Evolutionary conservation across 441 rosid species (phyloP).

Genomic region (Gossypium trilobum): DNA sequence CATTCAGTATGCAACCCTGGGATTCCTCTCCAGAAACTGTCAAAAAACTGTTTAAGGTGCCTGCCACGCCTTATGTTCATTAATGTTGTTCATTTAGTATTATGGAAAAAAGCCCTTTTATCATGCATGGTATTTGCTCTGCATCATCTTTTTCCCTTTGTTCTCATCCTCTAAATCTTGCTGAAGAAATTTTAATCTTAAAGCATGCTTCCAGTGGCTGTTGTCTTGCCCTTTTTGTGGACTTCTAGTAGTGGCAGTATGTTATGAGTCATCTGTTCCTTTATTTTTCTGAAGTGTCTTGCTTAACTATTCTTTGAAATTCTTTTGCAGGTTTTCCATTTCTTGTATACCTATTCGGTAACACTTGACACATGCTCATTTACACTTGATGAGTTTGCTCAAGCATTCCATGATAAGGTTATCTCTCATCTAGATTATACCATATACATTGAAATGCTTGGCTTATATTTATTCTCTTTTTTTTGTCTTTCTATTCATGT

Average conservation of each 20-base stretch:
- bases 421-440: constrained; percentile 18
- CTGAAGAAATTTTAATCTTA: neutral
- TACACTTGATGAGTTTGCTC: constrained; percentile 81
- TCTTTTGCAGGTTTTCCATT: constrained; percentile 73
- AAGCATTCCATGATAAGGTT: constrained; percentile 93
- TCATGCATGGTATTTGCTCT: constrained; percentile 2
- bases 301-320: constrained; percentile 19
- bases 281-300: constrained; percentile 12
- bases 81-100: constrained; percentile 5
- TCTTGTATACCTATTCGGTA: constrained; percentile 70
- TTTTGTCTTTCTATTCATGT: constrained; percentile 12
- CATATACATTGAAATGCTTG: neutral
- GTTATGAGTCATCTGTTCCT: neutral
- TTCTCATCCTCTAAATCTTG: neutral
- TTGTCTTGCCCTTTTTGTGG: constrained; percentile 6
- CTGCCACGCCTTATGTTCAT: constrained; percentile 7
- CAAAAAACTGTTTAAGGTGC: constrained; percentile 88
- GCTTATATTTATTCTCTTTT: neutral
- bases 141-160: neutral
- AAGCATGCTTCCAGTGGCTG: neutral
- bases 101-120: constrained; percentile 3
- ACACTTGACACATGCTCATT: constrained; percentile 53
- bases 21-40: constrained; percentile 62
- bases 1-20: constrained; percentile 70
- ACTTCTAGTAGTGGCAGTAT: neutral